phyloP scores from a whole-genome alignment of 768 basidiomycete genomes.

The Serendipita sp. region DNA sequence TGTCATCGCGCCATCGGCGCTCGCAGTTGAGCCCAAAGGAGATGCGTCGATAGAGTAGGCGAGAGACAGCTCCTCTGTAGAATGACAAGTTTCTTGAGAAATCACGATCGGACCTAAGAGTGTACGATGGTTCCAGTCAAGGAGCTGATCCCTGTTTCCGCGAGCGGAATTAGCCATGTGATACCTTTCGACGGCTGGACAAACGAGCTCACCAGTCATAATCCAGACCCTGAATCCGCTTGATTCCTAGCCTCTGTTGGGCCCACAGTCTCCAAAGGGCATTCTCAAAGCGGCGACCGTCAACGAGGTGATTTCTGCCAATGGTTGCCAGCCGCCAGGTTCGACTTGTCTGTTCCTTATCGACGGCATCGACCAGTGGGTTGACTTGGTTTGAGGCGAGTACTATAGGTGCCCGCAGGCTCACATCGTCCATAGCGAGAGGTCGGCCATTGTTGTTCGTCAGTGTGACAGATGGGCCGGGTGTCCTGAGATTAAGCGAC shows the following conservation, averaged over 20 bases:
- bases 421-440: neutral
- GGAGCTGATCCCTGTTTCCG: neutral
- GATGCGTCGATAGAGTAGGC: neutral
- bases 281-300: neutral
- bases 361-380: neutral
- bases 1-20: neutral
- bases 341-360: neutral
- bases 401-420: neutral
- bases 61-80: neutral
- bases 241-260: conserved; percentile 2
- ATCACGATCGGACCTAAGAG: neutral
- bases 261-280: neutral
- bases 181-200: neutral
- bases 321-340: neutral
- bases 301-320: neutral
- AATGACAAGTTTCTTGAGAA: neutral
- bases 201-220: neutral
- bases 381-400: neutral
- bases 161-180: neutral
- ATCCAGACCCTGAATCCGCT: neutral
- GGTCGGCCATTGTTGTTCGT: neutral
- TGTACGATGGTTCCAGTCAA: neutral
- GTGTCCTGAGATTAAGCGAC: neutral
- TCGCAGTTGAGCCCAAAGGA: neutral
- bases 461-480: neutral